Percentiles rank a stretch among this genome's conserved stretches.
phyloP scores from a whole-genome alignment of 352 stramenopile species.

The Globisporangium cylindrosporum region DNA sequence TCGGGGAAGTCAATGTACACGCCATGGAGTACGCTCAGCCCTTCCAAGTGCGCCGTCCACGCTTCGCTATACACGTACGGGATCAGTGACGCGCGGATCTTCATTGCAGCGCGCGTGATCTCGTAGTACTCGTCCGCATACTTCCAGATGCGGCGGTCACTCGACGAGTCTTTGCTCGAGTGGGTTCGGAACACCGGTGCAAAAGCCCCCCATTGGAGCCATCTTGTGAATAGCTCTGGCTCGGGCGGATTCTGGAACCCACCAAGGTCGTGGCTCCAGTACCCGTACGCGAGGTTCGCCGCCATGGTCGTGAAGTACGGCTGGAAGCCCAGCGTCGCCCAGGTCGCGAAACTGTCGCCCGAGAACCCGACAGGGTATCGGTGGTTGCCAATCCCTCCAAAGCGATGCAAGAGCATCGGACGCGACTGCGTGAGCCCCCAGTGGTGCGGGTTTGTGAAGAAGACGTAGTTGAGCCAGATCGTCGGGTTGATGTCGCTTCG shows the following conservation, averaged over 20 bases:
- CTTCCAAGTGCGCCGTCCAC: constrained; percentile 22
- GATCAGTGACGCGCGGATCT: constrained; percentile 29
- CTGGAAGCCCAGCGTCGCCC: constrained; percentile 39
- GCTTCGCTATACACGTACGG: constrained; percentile 51
- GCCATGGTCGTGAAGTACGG: constrained; percentile 48
- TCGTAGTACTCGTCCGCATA: constrained; percentile 29
- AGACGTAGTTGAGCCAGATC: constrained; percentile 48
- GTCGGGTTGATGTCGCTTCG: constrained; percentile 42
- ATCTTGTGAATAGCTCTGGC: constrained; percentile 39
- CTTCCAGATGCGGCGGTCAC: constrained; percentile 35
- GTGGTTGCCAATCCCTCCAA: constrained; percentile 48
- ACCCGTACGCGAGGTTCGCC: constrained; percentile 43
- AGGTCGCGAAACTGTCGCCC: constrained; percentile 36
- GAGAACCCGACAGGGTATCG: constrained; percentile 55
- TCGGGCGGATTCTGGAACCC: constrained; percentile 28
- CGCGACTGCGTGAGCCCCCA: constrained; percentile 22
- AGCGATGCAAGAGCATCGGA: constrained; percentile 41
- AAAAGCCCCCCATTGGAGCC: constrained; percentile 44
- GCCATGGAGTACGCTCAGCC: constrained; percentile 31
- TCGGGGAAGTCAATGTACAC: constrained; percentile 44
- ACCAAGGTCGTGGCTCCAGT: constrained; percentile 51
- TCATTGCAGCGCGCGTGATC: constrained; percentile 26
- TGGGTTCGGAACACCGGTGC: constrained; percentile 43
- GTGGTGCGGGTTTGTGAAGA: constrained; percentile 35
- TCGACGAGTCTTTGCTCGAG: constrained; percentile 29